A percentile compares a stretch with the other conserved stretches of the same genome.
Evolutionary conservation across 2,329 filamentous ascomycete species (phyloP).

Genomic region (Aureobasidium mangrovei): DNA sequence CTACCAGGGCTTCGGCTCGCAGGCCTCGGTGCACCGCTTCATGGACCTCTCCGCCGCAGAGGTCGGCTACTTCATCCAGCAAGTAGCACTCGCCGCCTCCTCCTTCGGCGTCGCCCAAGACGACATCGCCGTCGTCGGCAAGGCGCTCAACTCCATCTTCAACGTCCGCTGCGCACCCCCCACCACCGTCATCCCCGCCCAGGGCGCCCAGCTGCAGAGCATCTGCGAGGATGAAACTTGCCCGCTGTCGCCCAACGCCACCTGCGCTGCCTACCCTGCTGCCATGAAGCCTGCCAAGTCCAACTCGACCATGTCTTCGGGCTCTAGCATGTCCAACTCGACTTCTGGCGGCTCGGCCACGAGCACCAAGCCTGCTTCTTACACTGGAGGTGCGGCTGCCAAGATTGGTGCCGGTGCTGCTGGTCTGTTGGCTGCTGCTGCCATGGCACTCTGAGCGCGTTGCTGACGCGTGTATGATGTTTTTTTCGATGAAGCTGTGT

Average conservation of each 20-base stretch:
- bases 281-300: conserved; percentile 16
- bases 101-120: conserved; percentile 51
- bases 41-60: conserved; percentile 48
- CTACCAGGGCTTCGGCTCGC: conserved; percentile 40
- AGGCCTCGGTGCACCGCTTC: conserved; percentile 48
- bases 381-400: conserved; percentile 10
- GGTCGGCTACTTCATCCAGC: conserved; percentile 51
- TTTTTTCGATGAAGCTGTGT: neutral
- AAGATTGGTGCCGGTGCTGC: conserved; percentile 9
- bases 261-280: conserved; percentile 39
- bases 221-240: conserved; percentile 49
- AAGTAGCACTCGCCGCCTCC: conserved; percentile 48
- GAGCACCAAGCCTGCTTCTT: conserved; percentile 1
- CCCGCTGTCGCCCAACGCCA: conserved; percentile 37
- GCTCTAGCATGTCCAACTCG: conserved; percentile 5
- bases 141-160: conserved; percentile 43
- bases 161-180: conserved; percentile 43
- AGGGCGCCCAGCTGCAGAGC: conserved; percentile 43
- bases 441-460: neutral
- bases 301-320: conserved; percentile 11
- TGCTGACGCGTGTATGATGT: neutral
- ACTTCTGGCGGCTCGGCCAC: neutral
- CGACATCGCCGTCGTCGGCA: conserved; percentile 44
- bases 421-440: conserved; percentile 10
- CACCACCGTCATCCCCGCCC: conserved; percentile 37